These are phyloP conservation scores for Xanthoparmelia taractica DNA, from an alignment of 495 filamentous ascomycete species.

Conservation along the genomic window DNA sequence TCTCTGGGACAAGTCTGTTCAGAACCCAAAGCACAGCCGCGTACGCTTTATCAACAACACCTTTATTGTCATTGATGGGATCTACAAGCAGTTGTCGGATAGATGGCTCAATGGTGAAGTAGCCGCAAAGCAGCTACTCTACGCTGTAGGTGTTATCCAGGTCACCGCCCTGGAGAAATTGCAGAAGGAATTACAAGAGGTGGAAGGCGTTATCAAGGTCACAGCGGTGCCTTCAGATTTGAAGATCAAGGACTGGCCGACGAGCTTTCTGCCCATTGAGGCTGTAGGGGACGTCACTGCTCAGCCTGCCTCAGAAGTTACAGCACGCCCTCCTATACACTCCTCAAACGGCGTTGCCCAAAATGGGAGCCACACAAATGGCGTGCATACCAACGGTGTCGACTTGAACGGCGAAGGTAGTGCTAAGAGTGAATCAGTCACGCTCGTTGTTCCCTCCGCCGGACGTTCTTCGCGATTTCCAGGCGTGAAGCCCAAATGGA, in stretches of 20 bases:
- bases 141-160: conserved; percentile 1
- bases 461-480: background rate
- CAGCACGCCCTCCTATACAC: background rate
- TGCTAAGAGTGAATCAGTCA: background rate
- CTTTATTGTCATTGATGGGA: conserved; percentile 3
- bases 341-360: background rate
- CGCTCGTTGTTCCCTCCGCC: conserved; percentile 2
- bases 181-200: background rate
- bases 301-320: background rate
- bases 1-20: conserved; percentile 3
- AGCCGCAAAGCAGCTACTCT: background rate
- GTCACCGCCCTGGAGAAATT: background rate
- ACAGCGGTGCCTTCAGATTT: background rate
- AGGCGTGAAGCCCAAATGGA: conserved; percentile 3
- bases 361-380: background rate
- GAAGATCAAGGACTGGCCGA: background rate
- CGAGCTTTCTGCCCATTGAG: background rate
- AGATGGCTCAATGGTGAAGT: background rate
- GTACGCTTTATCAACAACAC: conserved; percentile 6
- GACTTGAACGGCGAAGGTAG: background rate
- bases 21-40: conserved; percentile 1
- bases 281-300: conserved; percentile 1
- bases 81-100: background rate
- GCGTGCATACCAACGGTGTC: background rate
- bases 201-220: background rate